Conservation (phyloP, 352 stramenopile species). For the Phytophthora sojae region DNA sequence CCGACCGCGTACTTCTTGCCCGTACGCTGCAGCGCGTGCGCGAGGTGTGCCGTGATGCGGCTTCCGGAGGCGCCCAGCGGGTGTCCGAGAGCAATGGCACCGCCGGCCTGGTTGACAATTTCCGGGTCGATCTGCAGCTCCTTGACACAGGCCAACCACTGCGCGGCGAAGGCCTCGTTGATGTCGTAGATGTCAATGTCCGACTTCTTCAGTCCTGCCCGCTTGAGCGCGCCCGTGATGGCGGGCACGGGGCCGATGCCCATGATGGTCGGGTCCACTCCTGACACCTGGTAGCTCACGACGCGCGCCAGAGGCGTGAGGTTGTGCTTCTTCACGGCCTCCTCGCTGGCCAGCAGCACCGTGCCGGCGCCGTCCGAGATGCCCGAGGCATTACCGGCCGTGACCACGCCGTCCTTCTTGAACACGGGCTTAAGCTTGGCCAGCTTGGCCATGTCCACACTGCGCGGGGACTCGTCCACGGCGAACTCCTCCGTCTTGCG, state of each 20-base stretch:
- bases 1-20: conserved; percentile 96
- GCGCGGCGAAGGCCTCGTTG: conserved; percentile 98
- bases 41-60: conserved; percentile 92
- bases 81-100: conserved; percentile 97
- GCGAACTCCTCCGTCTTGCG: conserved; percentile 89
- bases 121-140: conserved; percentile 95
- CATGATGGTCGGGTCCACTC: conserved; percentile 98
- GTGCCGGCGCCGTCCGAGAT: conserved; percentile 97
- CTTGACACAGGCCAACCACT: conserved; percentile 97
- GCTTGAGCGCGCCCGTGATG: conserved; percentile 92
- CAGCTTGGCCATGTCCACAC: conserved; percentile 86
- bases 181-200: conserved; percentile 99
- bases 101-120: conserved; percentile 94
- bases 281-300: conserved; percentile 92
- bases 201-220: conserved; percentile 87
- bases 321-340: conserved; percentile 93
- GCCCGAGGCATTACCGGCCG: conserved; percentile 95
- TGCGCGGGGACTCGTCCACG: conserved; percentile 81
- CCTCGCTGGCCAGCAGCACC: conserved; percentile 95
- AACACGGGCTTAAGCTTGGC: conserved; percentile 96
- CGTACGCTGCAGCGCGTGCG: conserved; percentile 86
- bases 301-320: conserved; percentile 94
- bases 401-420: conserved; percentile 98
- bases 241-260: conserved; percentile 97
- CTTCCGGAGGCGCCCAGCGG: conserved; percentile 95